These are phyloP conservation scores for Suillus spraguei DNA, from an alignment of 768 basidiomycete species.

Conservation along the genomic window DNA sequence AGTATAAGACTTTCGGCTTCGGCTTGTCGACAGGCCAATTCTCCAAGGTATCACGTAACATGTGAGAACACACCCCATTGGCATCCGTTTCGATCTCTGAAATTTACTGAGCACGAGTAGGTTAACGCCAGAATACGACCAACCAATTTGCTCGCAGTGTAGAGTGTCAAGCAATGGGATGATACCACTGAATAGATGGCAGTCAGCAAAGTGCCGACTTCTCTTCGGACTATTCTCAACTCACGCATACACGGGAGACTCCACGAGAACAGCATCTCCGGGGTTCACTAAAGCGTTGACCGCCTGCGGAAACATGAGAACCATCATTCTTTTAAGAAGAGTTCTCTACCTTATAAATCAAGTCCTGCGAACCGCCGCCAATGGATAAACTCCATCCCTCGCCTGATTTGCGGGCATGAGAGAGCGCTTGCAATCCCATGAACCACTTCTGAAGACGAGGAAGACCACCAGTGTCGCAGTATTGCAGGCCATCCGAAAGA, in stretches of 20 bases:
- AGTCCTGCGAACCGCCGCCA: constrained; percentile 87
- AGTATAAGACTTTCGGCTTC: constrained; percentile 81
- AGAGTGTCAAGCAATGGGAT: constrained; percentile 63
- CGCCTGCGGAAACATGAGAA: constrained; percentile 47
- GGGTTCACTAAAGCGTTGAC: constrained; percentile 71
- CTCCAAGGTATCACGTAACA: constrained; percentile 65
- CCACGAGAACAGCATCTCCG: constrained; percentile 81
- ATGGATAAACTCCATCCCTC: constrained; percentile 79
- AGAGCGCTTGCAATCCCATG: constrained; percentile 64
- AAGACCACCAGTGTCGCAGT: constrained; percentile 73
- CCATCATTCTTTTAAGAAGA: constrained; percentile 4
- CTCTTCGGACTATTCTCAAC: constrained; percentile 26
- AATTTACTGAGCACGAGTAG: constrained; percentile 10
- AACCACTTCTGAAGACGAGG: constrained; percentile 70
- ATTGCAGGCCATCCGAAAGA: constrained; percentile 72
- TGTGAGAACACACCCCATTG: constrained; percentile 62
- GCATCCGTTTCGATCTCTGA: constrained; percentile 80
- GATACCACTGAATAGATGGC: constrained; percentile 50
- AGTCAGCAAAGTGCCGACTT: constrained; percentile 15
- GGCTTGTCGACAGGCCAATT: constrained; percentile 73
- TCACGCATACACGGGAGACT: constrained; percentile 80
- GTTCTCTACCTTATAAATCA: constrained; percentile 74
- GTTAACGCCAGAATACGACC: constrained; percentile 19
- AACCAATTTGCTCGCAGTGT: constrained; percentile 61
- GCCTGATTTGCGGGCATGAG: constrained; percentile 62